Base-by-base conservation (phyloP, 768 basidiomycete genomes). In the Amanita pseudoporphyria region DNA sequence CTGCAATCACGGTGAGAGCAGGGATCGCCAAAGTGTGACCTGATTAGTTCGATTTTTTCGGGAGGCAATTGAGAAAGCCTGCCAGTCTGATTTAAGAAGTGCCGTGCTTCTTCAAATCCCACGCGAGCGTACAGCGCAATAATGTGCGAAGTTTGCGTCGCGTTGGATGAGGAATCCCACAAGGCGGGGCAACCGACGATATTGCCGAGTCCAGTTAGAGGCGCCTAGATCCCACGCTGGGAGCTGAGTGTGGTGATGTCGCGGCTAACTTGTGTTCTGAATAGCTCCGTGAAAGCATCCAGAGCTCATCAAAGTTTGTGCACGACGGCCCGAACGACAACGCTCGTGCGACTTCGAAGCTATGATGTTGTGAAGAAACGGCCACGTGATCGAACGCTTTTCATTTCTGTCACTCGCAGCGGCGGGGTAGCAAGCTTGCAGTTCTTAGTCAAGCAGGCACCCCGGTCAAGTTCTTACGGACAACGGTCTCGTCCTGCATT, bases 311-410 rank as follows among this genome's bases (percentile, higher is more conserved):
- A 42, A 30, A 42, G 41, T 42, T 42, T 42, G 41, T 42, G 22
- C 26, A 42, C 3, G 13, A 30, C 41, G 41, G 26, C 10, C 40
- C 40, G 40, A n/a, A n/a, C n/a, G 18, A 35, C 12, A 35, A 35
- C 10, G 33, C 10, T 39, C 38, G 18, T 39, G 18, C 38, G 21
- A 22, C n/a, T n/a, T 24, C 39, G 39, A 40, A 41, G 19, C 24
- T 41, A 41, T 41, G 40, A 32, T 45, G 32, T 45, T 30, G 16
- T 45, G 31, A 33, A 35, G 44, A 35, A 26, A 33, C 40, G 30
- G 14, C 44, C 44, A 45, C 44, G 44, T 45, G 44, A 45, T 33
- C 12, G 21, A 30, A 45, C 43, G 21, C 19, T n/a, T n/a, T 44
- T 32, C 18, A 16, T 16, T 44, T 44, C 43, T 31, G 43, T 45